These are phyloP conservation scores for Plasmodium malariae DNA, from an alignment of 169 alveolate genomes.

Conservation along the genomic window DNA sequence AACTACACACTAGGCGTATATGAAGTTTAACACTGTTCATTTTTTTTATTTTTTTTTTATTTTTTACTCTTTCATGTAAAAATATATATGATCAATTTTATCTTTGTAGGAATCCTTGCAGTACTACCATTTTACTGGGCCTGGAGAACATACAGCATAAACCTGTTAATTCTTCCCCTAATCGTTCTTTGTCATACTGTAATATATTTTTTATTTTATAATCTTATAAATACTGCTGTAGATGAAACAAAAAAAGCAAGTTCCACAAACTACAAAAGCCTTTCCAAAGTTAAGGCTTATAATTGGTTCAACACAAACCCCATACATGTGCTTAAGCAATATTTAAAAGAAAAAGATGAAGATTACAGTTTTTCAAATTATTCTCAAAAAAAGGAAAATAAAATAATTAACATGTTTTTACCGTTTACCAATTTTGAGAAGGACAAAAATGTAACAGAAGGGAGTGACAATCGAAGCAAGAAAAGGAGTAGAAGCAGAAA, in stretches of 20 bases:
- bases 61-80: too few species aligned
- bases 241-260: neutral
- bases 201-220: constrained; percentile 5
- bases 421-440: too few species aligned
- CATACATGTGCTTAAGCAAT: constrained; percentile 11
- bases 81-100: neutral
- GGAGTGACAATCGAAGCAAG: neutral
- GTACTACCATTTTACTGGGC: constrained; percentile 23
- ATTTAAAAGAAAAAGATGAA: neutral
- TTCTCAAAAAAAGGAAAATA: neutral
- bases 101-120: constrained; percentile 11
- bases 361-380: neutral
- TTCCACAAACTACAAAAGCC: neutral
- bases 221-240: neutral
- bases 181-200: neutral
- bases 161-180: neutral
- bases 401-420: neutral
- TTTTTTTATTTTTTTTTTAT: too few species aligned
- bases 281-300: constrained; percentile 2
- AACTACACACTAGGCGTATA: too few species aligned
- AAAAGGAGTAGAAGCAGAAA: neutral
- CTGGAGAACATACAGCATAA: constrained; percentile 21
- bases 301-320: constrained; percentile 39
- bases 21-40: too few species aligned
- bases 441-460: neutral